phyloP scores from a whole-genome alignment of 2,329 filamentous ascomycete species.

The Aspergillus tubingensis region DNA sequence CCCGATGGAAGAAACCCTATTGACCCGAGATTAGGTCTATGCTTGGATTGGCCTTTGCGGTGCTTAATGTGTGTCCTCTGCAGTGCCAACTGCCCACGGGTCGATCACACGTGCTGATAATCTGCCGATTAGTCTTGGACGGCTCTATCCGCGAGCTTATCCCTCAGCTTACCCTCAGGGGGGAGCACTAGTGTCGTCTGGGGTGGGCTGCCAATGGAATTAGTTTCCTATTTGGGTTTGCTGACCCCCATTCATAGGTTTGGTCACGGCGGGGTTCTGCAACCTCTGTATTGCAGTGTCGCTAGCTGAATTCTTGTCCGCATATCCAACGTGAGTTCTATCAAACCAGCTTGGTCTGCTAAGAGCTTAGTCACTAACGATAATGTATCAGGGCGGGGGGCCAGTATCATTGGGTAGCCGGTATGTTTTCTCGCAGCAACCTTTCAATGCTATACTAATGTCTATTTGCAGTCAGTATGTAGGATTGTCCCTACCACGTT shows the following conservation, averaged over 20 bases:
- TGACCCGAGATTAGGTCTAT: slow-evolving; percentile 45
- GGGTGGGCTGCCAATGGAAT: slow-evolving; percentile 50
- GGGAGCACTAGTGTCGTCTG: slow-evolving; percentile 72
- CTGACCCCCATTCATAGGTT: slow-evolving; percentile 24
- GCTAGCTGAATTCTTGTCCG: slow-evolving; percentile 69
- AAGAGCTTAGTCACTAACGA: not conserved
- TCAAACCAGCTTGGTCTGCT: not conserved
- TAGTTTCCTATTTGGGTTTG: not conserved
- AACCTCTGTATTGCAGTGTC: slow-evolving; percentile 70
- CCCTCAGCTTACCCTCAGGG: slow-evolving; percentile 67
- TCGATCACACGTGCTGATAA: slow-evolving; percentile 10
- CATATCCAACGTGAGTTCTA: slow-evolving; percentile 53
- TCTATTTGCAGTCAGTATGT: slow-evolving; percentile 31
- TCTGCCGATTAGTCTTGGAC: slow-evolving; percentile 53
- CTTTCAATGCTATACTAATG: slow-evolving; percentile 9
- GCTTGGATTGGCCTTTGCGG: slow-evolving; percentile 63
- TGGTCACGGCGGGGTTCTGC: slow-evolving; percentile 65
- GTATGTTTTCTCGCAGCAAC: slow-evolving; percentile 23
- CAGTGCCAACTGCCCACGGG: too few relatives aligned
- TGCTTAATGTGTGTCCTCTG: slow-evolving; percentile 50
- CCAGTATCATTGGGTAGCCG: slow-evolving; percentile 72
- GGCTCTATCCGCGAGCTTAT: slow-evolving; percentile 59
- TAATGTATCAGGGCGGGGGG: slow-evolving; percentile 48
- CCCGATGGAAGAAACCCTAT: not conserved
- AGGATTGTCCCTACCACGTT: not conserved